phyloP scores from a whole-genome alignment of 2,329 filamentous ascomycete species.

The Penicillium corylophilum region DNA sequence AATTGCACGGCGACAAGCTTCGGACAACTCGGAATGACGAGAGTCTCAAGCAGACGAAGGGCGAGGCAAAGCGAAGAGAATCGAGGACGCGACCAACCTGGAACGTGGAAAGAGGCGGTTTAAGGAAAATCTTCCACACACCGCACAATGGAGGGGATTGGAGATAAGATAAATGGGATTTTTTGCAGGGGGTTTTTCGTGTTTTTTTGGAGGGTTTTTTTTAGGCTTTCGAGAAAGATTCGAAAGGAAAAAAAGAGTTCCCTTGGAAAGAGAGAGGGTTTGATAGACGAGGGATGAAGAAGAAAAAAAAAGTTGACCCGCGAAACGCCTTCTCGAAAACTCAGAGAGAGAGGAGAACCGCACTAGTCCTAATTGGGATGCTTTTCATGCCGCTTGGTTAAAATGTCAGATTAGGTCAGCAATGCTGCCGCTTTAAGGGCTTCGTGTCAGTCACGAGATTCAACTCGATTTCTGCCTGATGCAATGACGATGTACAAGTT shows the following conservation, averaged over 20 bases:
- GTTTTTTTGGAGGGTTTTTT: slow-evolving; percentile 38
- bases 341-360: slow-evolving; percentile 27
- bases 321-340: slow-evolving; percentile 33
- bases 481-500: too few relatives aligned
- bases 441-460: slow-evolving; percentile 7
- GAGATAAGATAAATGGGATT: slow-evolving; percentile 30
- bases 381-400: slow-evolving; percentile 8
- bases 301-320: slow-evolving; percentile 27
- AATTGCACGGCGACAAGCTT: slow-evolving; percentile 8
- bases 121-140: slow-evolving; percentile 32
- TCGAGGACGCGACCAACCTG: slow-evolving; percentile 18
- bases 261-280: slow-evolving; percentile 29
- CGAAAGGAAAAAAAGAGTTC: slow-evolving; percentile 34
- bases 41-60: neutral
- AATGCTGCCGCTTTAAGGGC: slow-evolving; percentile 18
- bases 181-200: slow-evolving; percentile 42
- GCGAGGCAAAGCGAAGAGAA: neutral
- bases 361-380: slow-evolving; percentile 26
- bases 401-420: neutral
- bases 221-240: slow-evolving; percentile 32
- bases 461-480: neutral
- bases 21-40: neutral
- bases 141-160: slow-evolving; percentile 32
- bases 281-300: slow-evolving; percentile 22
- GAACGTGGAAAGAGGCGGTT: slow-evolving; percentile 26